A percentile compares a stretch with the other conserved stretches of the same genome.
Conservation (phyloP, 176 grass and related monocot genomes). For the Otatea glauca region DNA sequence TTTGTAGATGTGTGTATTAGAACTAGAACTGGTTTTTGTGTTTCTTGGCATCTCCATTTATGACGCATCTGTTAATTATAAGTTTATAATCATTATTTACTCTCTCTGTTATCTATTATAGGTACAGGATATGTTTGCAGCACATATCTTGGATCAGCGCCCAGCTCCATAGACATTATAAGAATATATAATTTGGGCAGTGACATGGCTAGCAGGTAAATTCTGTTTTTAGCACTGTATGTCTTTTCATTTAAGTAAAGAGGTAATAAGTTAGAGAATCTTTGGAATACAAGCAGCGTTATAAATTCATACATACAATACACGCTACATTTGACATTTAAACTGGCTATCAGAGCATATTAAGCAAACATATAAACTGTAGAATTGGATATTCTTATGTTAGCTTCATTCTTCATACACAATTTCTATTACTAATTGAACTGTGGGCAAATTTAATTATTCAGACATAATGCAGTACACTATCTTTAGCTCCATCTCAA, state of each 20-base stretch:
- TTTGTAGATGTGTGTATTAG: not conserved
- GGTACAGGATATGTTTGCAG: conserved; percentile 93
- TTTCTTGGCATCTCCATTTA: not conserved
- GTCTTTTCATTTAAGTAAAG: conserved; percentile 2
- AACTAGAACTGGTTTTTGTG: not conserved
- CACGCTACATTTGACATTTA: not conserved
- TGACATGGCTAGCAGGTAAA: conserved; percentile 72
- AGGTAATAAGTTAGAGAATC: not conserved
- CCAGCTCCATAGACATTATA: conserved; percentile 75
- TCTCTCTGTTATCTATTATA: conserved; percentile 46
- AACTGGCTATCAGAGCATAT: not conserved
- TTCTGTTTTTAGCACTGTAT: conserved; percentile 12
- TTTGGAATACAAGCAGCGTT: not conserved
- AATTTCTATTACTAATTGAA: not conserved
- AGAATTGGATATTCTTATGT: not conserved
- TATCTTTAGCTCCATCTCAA: not conserved
- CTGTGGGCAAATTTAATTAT: not conserved
- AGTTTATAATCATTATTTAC: not conserved
- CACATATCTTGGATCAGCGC: conserved; percentile 69
- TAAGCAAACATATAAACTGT: conserved; percentile 4
- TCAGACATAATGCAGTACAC: not conserved
- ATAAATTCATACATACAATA: not conserved
- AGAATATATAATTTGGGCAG: conserved; percentile 89
- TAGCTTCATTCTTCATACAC: not conserved
- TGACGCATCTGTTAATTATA: conserved; percentile 28